Percentiles rank a stretch among this genome's conserved stretches.
Conservation (phyloP, 1,284 basidiomycete genomes). For the Rhodotorula sp. region DNA sequence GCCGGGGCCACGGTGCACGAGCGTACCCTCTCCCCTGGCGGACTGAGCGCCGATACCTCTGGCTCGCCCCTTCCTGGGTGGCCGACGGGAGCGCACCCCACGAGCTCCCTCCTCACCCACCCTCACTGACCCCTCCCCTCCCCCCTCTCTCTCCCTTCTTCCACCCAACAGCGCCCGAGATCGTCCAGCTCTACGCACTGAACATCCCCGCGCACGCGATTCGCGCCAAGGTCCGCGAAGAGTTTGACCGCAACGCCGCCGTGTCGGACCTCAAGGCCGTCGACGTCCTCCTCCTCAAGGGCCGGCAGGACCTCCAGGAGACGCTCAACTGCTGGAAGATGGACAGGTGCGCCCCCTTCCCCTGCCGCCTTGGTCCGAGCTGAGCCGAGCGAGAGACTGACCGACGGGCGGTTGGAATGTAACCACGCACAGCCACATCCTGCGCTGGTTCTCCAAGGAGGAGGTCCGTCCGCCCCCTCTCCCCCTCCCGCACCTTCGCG, state of each 20-base stretch:
- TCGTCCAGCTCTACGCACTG: slow-evolving; percentile 80
- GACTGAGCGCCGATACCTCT: no score
- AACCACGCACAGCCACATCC: slow-evolving; percentile 42
- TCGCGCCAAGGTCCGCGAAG: slow-evolving; percentile 78
- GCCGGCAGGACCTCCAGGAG: slow-evolving; percentile 84
- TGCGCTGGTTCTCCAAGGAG: slow-evolving; percentile 54
- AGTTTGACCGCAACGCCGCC: slow-evolving; percentile 83
- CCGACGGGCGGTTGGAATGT: no score
- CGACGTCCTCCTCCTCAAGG: slow-evolving; percentile 86
- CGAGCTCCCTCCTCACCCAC: slow-evolving; percentile 2
- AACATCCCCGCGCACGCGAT: slow-evolving; percentile 78
- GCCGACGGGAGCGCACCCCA: no score
- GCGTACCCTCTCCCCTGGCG: no score
- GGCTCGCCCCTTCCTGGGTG: no score
- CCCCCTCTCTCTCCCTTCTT: background rate
- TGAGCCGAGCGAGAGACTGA: no score
- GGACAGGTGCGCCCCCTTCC: slow-evolving; percentile 31
- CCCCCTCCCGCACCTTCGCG: background rate
- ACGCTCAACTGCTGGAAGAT: slow-evolving; percentile 45
- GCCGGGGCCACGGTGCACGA: no score
- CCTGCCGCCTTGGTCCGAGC: no score
- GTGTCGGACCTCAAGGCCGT: slow-evolving; percentile 81
- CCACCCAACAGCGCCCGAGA: slow-evolving; percentile 89
- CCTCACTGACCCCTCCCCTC: background rate
- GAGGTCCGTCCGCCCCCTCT: slow-evolving; percentile 48